These are phyloP conservation scores for Westerdykella ornata DNA, from an alignment of 2,329 filamentous ascomycete species.

Conservation along the genomic window DNA sequence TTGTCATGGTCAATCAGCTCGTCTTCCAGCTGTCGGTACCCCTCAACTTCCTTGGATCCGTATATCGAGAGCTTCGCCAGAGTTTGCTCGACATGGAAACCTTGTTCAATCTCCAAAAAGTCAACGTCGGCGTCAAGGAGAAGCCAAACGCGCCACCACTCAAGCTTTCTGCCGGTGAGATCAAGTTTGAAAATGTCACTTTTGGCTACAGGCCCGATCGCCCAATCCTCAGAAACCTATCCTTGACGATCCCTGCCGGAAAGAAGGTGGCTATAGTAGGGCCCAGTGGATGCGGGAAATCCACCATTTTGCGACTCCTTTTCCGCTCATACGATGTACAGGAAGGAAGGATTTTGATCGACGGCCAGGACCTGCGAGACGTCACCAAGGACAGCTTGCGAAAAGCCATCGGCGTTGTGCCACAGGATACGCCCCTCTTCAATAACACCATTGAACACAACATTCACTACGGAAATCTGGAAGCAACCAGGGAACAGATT, in stretches of 20 bases:
- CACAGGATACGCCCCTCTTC: slow-evolving; percentile 94
- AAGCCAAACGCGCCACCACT: slow-evolving; percentile 66
- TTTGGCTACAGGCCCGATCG: slow-evolving; percentile 87
- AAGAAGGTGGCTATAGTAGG: slow-evolving; percentile 96
- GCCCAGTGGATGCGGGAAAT: slow-evolving; percentile 92
- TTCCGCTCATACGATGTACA: slow-evolving; percentile 95
- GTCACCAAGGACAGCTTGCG: slow-evolving; percentile 78
- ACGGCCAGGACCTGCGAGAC: slow-evolving; percentile 83
- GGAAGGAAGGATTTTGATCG: slow-evolving; percentile 76
- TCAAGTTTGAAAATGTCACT: slow-evolving; percentile 87
- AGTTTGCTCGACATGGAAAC: slow-evolving; percentile 98
- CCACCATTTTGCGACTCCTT: slow-evolving; percentile 79
- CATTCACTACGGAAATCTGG: slow-evolving; percentile 82
- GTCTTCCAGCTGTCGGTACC: slow-evolving; percentile 97
- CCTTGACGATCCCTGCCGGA: slow-evolving; percentile 83
- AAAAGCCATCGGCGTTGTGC: slow-evolving; percentile 84
- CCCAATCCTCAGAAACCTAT: slow-evolving; percentile 78
- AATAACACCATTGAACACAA: slow-evolving; percentile 96
- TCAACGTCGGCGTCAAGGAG: slow-evolving; percentile 82
- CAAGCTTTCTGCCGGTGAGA: slow-evolving; percentile 72
- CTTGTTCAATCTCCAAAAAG: slow-evolving; percentile 92
- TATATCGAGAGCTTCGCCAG: slow-evolving; percentile 92
- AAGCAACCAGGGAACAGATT: slow-evolving; percentile 58
- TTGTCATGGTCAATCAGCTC: slow-evolving; percentile 98
- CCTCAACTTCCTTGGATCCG: slow-evolving; percentile 94